A percentile compares a stretch with the other conserved stretches of the same genome.
phyloP scores from a whole-genome alignment of 768 basidiomycete genomes.

The Leccinum aurantiacum region DNA sequence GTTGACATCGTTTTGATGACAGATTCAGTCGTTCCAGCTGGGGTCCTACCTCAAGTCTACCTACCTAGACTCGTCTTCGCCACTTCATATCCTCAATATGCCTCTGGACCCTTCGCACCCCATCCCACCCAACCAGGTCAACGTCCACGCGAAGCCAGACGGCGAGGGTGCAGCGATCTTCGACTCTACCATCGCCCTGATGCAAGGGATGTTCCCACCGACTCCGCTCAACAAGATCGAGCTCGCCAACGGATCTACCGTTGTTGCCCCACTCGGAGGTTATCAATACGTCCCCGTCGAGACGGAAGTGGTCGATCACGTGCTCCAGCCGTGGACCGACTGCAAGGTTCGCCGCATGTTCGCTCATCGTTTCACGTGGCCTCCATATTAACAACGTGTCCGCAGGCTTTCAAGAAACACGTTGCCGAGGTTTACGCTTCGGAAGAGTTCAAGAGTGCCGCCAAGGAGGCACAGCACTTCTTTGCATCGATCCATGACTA shows the following conservation, averaged over 20 bases:
- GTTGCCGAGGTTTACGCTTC: constrained; percentile 62
- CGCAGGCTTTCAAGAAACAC: constrained; percentile 65
- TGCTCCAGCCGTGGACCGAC: constrained; percentile 74
- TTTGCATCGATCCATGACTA: constrained; percentile 64
- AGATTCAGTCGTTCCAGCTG: constrained; percentile 70
- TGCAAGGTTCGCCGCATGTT: constrained; percentile 44
- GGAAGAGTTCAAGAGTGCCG: constrained; percentile 58
- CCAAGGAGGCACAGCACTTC: constrained; percentile 59
- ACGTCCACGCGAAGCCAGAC: constrained; percentile 77
- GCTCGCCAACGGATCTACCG: constrained; percentile 73
- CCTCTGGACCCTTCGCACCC: constrained; percentile 52
- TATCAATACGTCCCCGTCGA: constrained; percentile 90
- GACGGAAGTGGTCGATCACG: constrained; percentile 58
- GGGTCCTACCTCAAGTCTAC: constrained; percentile 59
- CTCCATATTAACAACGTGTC: constrained; percentile 2
- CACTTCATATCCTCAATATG: constrained; percentile 69
- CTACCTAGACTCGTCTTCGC: constrained; percentile 65
- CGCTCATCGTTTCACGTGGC: constrained; percentile 40
- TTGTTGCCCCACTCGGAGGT: constrained; percentile 75
- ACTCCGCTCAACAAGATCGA: constrained; percentile 63
- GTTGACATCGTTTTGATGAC: constrained; percentile 9
- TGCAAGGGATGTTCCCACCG: constrained; percentile 85
- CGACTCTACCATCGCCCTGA: constrained; percentile 77
- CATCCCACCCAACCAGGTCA: constrained; percentile 68
- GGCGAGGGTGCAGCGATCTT: constrained; percentile 80